Evolutionary conservation across 345 rosid genomes (phyloP).

Genomic region (Luvunga scandens): DNA sequence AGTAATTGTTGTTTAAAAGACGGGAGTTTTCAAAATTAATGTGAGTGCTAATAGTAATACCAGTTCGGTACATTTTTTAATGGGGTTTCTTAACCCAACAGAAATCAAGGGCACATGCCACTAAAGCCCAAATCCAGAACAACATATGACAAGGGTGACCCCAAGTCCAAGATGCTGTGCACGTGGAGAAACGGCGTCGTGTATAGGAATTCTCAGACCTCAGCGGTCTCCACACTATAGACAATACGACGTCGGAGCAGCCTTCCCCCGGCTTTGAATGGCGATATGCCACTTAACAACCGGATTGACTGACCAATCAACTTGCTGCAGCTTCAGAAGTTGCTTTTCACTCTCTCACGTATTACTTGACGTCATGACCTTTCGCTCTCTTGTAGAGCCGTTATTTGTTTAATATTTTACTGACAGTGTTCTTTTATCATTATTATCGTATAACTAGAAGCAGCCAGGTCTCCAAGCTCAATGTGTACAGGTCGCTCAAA

Average conservation of each 20-base stretch:
- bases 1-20: too few relatives aligned
- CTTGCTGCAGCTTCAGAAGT: not conserved
- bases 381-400: conserved; percentile 42
- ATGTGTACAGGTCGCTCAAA: conserved; percentile 46
- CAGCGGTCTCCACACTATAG: not conserved
- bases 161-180: not conserved
- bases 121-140: not conserved
- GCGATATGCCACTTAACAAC: conserved; percentile 6
- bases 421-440: not conserved
- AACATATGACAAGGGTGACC: not conserved
- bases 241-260: too few relatives aligned
- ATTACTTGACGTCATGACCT: conserved; percentile 17
- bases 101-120: not conserved
- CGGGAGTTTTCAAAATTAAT: too few relatives aligned
- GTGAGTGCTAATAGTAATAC: too few relatives aligned
- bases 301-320: not conserved
- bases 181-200: not conserved
- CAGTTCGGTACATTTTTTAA: too few relatives aligned
- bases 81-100: too few relatives aligned
- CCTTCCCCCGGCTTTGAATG: not conserved
- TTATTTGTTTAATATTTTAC: conserved; percentile 12
- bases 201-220: too few relatives aligned
- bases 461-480: not conserved
- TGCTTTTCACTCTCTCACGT: not conserved
- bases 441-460: not conserved